A percentile compares a stretch with the other conserved stretches of the same genome.
phyloP scores from a whole-genome alignment of 495 filamentous ascomycete species.

The Lasiosphaeria miniovina region DNA sequence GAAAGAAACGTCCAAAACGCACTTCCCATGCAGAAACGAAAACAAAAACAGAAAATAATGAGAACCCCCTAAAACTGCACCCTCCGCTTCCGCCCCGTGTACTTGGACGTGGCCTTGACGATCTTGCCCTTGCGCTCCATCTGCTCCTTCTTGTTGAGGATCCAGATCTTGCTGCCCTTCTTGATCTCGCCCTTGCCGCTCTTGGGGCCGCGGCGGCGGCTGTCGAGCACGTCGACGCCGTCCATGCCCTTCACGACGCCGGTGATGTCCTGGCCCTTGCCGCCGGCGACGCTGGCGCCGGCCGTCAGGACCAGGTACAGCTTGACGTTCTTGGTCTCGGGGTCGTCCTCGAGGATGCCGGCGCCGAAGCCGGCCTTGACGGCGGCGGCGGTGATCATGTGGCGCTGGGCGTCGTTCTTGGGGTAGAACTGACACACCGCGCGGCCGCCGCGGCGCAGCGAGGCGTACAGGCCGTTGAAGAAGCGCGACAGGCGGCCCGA shows the following conservation, averaged over 20 bases:
- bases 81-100: conserved; percentile 85
- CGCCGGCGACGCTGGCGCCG: conserved; percentile 68
- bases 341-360: conserved; percentile 91
- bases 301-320: conserved; percentile 92
- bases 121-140: conserved; percentile 93
- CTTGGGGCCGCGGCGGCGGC: conserved; percentile 53
- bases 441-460: conserved; percentile 76
- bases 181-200: conserved; percentile 50
- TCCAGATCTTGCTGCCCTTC: conserved; percentile 88
- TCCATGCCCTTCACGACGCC: conserved; percentile 83
- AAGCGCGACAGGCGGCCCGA: conserved; percentile 75
- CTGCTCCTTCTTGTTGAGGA: conserved; percentile 91
- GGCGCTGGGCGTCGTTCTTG: conserved; percentile 86
- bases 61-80: conserved; percentile 39
- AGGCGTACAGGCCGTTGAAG: conserved; percentile 87
- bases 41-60: background rate
- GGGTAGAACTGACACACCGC: conserved; percentile 98
- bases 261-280: conserved; percentile 72
- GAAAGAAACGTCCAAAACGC: conserved; percentile 17
- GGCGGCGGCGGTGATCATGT: conserved; percentile 85
- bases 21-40: conserved; percentile 8
- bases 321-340: conserved; percentile 91
- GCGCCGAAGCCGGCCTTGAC: conserved; percentile 94
- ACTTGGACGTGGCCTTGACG: conserved; percentile 85
- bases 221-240: conserved; percentile 78